These are phyloP conservation scores for Penicillium waksmanii DNA, from an alignment of 495 filamentous ascomycete species.

Conservation along the genomic window DNA sequence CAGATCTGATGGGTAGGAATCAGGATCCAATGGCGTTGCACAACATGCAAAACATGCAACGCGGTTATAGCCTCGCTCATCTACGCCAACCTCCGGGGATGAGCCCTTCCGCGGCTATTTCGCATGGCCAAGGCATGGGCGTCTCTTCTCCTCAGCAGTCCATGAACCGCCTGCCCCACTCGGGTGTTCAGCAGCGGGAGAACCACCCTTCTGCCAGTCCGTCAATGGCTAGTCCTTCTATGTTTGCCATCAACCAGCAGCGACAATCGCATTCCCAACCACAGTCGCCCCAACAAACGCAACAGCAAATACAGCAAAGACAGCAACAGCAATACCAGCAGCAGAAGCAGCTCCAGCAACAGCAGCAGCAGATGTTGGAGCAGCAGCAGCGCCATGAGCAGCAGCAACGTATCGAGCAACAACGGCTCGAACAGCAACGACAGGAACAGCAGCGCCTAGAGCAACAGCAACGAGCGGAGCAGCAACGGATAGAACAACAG, in stretches of 20 bases:
- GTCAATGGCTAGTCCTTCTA: slow-evolving; percentile 33
- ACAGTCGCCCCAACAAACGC: slow-evolving; percentile 37
- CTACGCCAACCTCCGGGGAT: slow-evolving; percentile 35
- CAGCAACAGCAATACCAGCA: slow-evolving; percentile 34
- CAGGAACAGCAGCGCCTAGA: slow-evolving; percentile 23
- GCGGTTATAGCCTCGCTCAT: slow-evolving; percentile 41
- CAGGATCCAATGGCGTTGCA: slow-evolving; percentile 40
- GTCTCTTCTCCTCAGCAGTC: slow-evolving; percentile 45
- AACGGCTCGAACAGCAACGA: slow-evolving; percentile 21
- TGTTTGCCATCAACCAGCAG: slow-evolving; percentile 36
- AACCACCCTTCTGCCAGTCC: slow-evolving; percentile 30
- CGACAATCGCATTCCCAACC: slow-evolving; percentile 35
- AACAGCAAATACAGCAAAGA: slow-evolving; percentile 33
- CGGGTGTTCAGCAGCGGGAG: slow-evolving; percentile 37
- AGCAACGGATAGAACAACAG: slow-evolving; percentile 24
- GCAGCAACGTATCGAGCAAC: slow-evolving; percentile 23
- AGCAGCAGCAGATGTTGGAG: slow-evolving; percentile 24
- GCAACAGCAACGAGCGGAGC: slow-evolving; percentile 19
- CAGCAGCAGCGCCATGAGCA: slow-evolving; percentile 31
- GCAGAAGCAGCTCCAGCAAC: slow-evolving; percentile 26
- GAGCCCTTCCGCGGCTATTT: slow-evolving; percentile 34
- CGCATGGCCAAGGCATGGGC: slow-evolving; percentile 36
- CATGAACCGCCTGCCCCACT: slow-evolving; percentile 38
- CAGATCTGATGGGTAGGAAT: slow-evolving; percentile 39
- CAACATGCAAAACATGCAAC: slow-evolving; percentile 38